Base-by-base conservation (phyloP, 2,329 filamentous ascomycete species). In the Xylaria sp. region DNA sequence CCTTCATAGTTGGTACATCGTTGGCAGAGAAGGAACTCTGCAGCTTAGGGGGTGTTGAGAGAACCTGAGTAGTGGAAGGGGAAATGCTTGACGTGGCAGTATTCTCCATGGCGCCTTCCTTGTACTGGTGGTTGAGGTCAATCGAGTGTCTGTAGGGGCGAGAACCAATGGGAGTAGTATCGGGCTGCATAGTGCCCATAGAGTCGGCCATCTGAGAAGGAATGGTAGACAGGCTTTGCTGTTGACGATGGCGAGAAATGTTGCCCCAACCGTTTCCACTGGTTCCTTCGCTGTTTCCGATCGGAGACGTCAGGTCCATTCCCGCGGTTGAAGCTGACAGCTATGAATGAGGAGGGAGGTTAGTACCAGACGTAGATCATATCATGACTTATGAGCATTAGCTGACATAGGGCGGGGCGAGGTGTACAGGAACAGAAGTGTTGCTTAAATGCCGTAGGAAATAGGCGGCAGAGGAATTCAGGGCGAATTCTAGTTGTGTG, bases 21-120 rank as follows among this genome's bases (percentile, higher is more conserved):
- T 92, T 96, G 62, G 93, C 90, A 9, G 96, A 98, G 82, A 93
- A 98, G 0, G 95, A 98, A 53, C 92, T 90, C 80, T 94, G 92
- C 66, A 97, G 81, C 83, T 93, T 93, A 34, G 91, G 89, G 42
- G 92, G 88, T 61, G 88, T 88, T 30, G 88, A 85, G 78, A 91
- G 86, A 68, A 80, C 80, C 68, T 86, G 84, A 65, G 78, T 86
- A 30, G 81, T 79, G 17, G 86, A 80, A 2, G 87, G 82, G 32
- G 85, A 80, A 69, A 85, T 82, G 57, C 81, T 77, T 47, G 75
- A 74, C 48, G 76, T 76, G 30, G 79, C 69, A n/a, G 77, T 69
- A 11, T 76, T 72, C 56, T 85, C 85, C 19, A 79, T 73, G 3
- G 79, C 73, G 70, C 75, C 81, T 53, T 88, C 86, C 48, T 74